Percentiles rank a stretch among this genome's conserved stretches.
These are phyloP conservation scores for Lentinula sp. DNA, from an alignment of 768 basidiomycete species.

Conservation along the genomic window DNA sequence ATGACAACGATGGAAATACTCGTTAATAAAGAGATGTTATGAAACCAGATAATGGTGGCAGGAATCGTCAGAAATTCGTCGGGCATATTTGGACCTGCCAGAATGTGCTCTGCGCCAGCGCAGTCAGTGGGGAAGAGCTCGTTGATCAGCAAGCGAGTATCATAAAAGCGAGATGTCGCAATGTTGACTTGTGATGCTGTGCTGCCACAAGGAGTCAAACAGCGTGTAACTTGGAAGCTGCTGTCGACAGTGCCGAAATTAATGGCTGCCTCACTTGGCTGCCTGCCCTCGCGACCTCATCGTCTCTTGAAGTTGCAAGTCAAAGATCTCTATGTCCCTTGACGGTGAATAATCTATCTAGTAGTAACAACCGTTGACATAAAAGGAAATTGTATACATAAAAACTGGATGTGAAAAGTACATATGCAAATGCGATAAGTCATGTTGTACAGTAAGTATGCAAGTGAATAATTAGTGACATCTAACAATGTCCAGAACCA, in stretches of 20 bases:
- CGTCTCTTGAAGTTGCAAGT: too few species aligned
- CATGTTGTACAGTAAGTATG: background rate
- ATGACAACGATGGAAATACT: background rate
- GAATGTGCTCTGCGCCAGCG: slow-evolving; percentile 4
- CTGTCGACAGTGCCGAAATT: too few species aligned
- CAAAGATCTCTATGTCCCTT: too few species aligned
- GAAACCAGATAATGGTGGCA: background rate
- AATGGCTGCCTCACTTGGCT: too few species aligned
- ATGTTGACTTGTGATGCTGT: background rate
- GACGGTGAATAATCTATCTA: too few species aligned
- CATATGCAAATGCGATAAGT: background rate
- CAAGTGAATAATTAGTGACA: background rate
- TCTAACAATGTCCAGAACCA: background rate
- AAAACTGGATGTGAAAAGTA: too few species aligned
- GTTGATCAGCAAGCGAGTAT: background rate
- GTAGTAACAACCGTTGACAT: too few species aligned
- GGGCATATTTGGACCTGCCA: slow-evolving; percentile 1
- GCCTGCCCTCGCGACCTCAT: too few species aligned
- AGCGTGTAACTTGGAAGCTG: too few species aligned
- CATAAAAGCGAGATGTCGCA: background rate
- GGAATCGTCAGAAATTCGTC: background rate
- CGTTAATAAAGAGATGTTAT: background rate
- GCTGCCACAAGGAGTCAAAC: too few species aligned
- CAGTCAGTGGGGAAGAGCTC: background rate
- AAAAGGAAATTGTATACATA: too few species aligned